These are phyloP conservation scores for Pneumocystis murina DNA, from an alignment of 1,139 yeast genomes.

Conservation along the genomic window DNA sequence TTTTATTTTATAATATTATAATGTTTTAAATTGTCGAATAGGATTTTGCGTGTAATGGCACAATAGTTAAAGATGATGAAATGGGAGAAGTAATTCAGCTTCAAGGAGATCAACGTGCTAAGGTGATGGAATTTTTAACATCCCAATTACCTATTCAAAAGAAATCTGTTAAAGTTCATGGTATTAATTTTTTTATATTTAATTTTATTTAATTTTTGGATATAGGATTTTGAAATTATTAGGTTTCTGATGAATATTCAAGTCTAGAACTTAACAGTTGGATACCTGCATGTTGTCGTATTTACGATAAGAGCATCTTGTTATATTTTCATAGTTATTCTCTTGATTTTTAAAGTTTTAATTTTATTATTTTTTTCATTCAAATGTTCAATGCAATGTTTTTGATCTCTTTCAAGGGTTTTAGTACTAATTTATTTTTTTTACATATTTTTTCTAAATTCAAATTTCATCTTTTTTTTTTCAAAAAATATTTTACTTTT, in stretches of 20 bases:
- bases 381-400: neutral
- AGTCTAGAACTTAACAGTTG: neutral
- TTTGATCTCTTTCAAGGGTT: neutral
- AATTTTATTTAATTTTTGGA: neutral
- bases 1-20: neutral
- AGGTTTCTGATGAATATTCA: neutral
- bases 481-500: no score
- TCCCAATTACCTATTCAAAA: constrained; percentile 77
- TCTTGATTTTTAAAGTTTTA: neutral
- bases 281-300: neutral
- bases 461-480: no score
- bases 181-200: constrained; percentile 43
- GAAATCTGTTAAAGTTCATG: constrained; percentile 95
- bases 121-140: constrained; percentile 86
- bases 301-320: neutral
- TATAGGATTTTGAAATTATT: neutral
- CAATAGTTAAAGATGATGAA: constrained; percentile 90
- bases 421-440: no score
- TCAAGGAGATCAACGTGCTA: constrained; percentile 97
- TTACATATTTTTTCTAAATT: no score
- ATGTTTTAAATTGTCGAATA: neutral
- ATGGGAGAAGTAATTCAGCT: constrained; percentile 94
- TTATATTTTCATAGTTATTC: neutral
- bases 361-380: neutral
- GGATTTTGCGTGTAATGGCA: constrained; percentile 97